Evolutionary conservation across 148 eudicot species (phyloP).

Genomic region (Rhododendron henanense): DNA sequence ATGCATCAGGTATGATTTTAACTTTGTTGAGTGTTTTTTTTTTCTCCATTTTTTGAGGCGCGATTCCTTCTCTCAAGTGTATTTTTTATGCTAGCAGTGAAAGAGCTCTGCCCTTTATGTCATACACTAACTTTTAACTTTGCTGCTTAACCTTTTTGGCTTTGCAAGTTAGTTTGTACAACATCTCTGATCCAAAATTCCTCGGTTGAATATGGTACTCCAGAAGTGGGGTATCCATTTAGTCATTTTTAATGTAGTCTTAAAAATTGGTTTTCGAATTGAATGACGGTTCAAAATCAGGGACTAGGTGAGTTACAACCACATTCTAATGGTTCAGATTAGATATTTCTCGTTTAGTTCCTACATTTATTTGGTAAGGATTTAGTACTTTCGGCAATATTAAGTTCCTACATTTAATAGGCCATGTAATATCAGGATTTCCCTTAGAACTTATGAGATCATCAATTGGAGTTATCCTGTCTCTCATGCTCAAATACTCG

Average conservation of each 20-base stretch:
- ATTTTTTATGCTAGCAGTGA: background rate
- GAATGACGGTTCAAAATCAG: background rate
- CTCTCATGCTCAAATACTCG: background rate
- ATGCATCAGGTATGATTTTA: slow-evolving; percentile 55
- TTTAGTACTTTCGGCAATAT: background rate
- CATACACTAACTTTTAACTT: background rate
- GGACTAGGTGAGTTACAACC: background rate
- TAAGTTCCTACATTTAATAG: background rate
- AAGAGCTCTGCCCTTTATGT: background rate
- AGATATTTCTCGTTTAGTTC: background rate
- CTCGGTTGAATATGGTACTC: background rate
- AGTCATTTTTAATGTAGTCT: background rate
- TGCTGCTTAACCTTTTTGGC: background rate
- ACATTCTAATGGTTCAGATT: background rate
- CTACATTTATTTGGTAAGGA: background rate
- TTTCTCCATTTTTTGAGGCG: background rate
- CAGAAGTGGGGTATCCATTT: background rate
- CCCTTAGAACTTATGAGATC: background rate
- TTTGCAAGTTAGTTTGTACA: background rate
- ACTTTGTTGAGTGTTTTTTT: background rate
- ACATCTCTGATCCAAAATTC: background rate
- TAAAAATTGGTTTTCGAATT: background rate
- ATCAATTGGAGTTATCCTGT: background rate
- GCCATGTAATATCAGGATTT: background rate
- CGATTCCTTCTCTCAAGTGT: background rate